These are phyloP conservation scores for Candida sonorensis DNA, from an alignment of 805 yeast species.

Conservation along the genomic window DNA sequence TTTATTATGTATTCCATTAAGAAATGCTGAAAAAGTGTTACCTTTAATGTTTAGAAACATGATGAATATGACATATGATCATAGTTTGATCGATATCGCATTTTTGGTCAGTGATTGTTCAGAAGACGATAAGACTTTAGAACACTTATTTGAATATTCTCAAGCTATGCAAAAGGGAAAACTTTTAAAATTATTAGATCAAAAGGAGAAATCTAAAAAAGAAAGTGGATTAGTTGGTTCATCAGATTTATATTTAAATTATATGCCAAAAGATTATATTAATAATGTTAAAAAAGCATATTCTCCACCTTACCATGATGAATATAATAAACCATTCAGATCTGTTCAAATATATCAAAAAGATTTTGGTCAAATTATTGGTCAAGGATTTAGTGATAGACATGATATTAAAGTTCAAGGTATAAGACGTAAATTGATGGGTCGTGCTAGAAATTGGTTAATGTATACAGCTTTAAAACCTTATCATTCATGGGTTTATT, in stretches of 20 bases:
- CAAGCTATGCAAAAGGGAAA: conserved; percentile 68
- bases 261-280: conserved; percentile 60
- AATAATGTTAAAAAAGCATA: conserved; percentile 52
- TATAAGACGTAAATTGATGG: conserved; percentile 77
- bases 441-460: conserved; percentile 81
- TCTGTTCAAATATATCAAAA: conserved; percentile 73
- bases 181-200: conserved; percentile 40
- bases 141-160: conserved; percentile 57
- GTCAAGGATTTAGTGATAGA: conserved; percentile 78
- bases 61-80: conserved; percentile 84
- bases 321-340: conserved; percentile 64
- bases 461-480: conserved; percentile 69
- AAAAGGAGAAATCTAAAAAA: conserved; percentile 30
- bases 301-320: conserved; percentile 57
- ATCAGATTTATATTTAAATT: conserved; percentile 55
- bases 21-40: conserved; percentile 71
- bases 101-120: conserved; percentile 79
- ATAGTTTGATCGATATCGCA: conserved; percentile 70
- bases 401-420: conserved; percentile 86
- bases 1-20: conserved; percentile 63
- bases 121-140: conserved; percentile 55
- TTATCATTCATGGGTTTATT: conserved; percentile 84
- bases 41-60: conserved; percentile 80
- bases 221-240: conserved; percentile 41
- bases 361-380: conserved; percentile 78